Percentiles rank a stretch among this genome's conserved stretches.
These are phyloP conservation scores for Oryza glumipatula DNA, from an alignment of 176 grass and related monocot genomes.

Conservation along the genomic window DNA sequence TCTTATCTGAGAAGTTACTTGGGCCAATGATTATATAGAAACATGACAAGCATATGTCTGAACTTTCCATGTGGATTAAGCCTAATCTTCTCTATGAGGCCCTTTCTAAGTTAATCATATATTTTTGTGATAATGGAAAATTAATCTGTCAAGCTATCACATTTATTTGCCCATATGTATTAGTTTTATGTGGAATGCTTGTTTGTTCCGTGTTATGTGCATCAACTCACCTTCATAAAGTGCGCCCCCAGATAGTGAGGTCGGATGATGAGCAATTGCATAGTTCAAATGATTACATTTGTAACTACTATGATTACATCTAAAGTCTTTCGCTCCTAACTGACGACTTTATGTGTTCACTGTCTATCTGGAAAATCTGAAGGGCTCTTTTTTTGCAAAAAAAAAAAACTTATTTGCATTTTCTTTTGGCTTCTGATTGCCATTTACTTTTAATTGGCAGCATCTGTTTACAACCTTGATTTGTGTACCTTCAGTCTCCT, in stretches of 20 bases:
- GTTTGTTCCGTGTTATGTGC: background rate
- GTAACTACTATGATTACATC: constrained; percentile 20
- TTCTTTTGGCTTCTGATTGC: background rate
- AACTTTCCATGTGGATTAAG: background rate
- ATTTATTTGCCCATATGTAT: background rate
- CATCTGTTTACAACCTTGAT: background rate
- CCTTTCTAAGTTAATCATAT: background rate
- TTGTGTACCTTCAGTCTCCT: background rate
- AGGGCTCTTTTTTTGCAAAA: background rate
- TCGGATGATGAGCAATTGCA: constrained; percentile 36
- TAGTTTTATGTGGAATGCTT: background rate
- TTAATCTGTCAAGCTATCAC: too few relatives aligned
- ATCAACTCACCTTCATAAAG: background rate
- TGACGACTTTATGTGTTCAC: constrained; percentile 8
- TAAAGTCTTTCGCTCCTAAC: constrained; percentile 45
- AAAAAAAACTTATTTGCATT: background rate
- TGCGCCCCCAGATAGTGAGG: background rate
- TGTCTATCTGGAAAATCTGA: background rate
- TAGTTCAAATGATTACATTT: constrained; percentile 42
- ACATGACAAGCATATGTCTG: constrained; percentile 23
- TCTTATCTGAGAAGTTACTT: background rate
- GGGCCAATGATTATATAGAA: constrained; percentile 17
- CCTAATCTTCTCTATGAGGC: constrained; percentile 31
- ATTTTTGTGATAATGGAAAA: too few relatives aligned
- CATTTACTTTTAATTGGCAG: background rate